phyloP scores from a whole-genome alignment of 257 asterid genomes.

The Avicennia marina region DNA sequence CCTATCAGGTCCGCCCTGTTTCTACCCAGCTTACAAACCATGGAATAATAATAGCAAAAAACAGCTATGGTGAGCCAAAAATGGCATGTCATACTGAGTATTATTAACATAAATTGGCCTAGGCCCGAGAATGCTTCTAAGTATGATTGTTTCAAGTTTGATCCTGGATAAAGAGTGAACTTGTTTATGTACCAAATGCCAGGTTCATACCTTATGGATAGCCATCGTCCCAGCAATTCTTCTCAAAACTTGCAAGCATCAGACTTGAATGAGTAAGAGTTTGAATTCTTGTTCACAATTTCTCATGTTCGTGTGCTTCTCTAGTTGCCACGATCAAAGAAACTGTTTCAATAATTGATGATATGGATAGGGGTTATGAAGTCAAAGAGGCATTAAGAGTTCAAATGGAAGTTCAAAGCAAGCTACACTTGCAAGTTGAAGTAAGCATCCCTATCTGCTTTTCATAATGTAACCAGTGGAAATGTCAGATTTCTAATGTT shows the following conservation, averaged over 20 bases:
- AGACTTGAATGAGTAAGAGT: constrained; percentile 67
- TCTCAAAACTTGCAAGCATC: constrained; percentile 60
- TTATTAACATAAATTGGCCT: background rate
- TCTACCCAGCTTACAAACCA: background rate
- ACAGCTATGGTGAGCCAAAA: constrained; percentile 1
- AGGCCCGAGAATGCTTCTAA: constrained; percentile 1
- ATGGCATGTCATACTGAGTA: background rate
- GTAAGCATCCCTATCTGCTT: constrained; percentile 39
- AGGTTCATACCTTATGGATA: constrained; percentile 60
- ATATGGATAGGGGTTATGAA: constrained; percentile 66
- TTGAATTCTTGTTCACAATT: constrained; percentile 6
- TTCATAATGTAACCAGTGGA: background rate
- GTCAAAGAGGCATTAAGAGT: constrained; percentile 91
- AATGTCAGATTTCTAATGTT: constrained; percentile 1
- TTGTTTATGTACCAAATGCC: constrained; percentile 30
- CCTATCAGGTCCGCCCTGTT: constrained; percentile 1
- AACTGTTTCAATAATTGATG: constrained; percentile 17
- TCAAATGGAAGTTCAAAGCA: constrained; percentile 93
- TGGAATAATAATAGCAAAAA: background rate
- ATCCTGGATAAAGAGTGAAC: constrained; percentile 7
- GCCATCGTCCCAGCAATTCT: constrained; percentile 48
- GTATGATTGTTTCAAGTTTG: background rate
- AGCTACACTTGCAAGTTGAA: constrained; percentile 87
- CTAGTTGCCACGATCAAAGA: constrained; percentile 5
- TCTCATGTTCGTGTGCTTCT: constrained; percentile 7